Conservation (phyloP, 805 yeast genomes). For the Candida xiaguanensis region DNA sequence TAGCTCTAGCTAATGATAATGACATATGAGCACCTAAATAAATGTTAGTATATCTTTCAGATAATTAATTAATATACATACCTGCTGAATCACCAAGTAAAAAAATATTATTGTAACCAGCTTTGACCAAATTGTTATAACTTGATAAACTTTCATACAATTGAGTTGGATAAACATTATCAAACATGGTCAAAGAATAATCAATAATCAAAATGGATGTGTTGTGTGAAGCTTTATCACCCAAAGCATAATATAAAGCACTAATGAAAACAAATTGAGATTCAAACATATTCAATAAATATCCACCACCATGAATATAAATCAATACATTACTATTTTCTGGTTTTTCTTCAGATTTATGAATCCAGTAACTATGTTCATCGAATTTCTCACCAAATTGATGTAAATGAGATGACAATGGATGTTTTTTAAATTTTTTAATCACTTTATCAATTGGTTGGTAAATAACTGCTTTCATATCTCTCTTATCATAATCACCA, state of each 20-base stretch:
- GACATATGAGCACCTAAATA: conserved; percentile 24
- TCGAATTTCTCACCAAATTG: conserved; percentile 18
- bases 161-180: conserved; percentile 32
- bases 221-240: conserved; percentile 10
- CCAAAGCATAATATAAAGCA: conserved; percentile 24
- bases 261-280: conserved; percentile 27
- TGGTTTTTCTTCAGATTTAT: conserved; percentile 21
- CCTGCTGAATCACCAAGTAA: conserved; percentile 45
- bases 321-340: conserved; percentile 16
- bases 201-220: conserved; percentile 27
- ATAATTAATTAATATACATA: too few relatives aligned
- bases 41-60: conserved; percentile 16
- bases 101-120: conserved; percentile 24
- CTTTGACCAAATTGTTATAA: conserved; percentile 19
- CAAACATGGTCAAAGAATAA: conserved; percentile 27
- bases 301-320: conserved; percentile 41
- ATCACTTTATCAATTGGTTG: conserved; percentile 19
- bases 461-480: conserved; percentile 19
- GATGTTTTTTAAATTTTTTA: conserved; percentile 11
- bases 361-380: conserved; percentile 31
- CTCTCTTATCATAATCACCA: conserved; percentile 17
- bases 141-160: conserved; percentile 24
- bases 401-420: conserved; percentile 10
- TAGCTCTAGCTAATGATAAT: conserved; percentile 16
- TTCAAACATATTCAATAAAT: conserved; percentile 21